Conservation (phyloP, 176 grass and related monocot genomes). For the Avena sativa region DNA sequence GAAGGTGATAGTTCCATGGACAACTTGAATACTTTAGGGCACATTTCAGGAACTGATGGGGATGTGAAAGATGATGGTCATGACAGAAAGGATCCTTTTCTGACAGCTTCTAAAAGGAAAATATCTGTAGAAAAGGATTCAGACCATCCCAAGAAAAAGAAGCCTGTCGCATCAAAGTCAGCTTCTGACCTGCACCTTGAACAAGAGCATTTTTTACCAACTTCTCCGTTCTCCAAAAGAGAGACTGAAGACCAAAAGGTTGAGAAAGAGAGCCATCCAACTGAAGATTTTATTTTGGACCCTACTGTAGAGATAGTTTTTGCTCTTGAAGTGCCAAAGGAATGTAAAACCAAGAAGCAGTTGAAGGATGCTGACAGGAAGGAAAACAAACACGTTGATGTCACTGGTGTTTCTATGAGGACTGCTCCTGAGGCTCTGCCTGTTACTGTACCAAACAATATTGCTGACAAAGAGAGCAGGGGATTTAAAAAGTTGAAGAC, state of each 20-base stretch:
- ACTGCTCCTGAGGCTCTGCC: constrained; percentile 27
- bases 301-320: constrained; percentile 40
- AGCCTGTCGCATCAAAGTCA: constrained; percentile 41
- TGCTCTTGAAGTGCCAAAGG: constrained; percentile 52
- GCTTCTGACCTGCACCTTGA: constrained; percentile 32
- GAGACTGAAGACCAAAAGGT: constrained; percentile 44
- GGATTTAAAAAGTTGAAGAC: constrained; percentile 53
- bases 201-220: constrained; percentile 40
- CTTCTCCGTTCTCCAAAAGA: constrained; percentile 27
- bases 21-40: constrained; percentile 40
- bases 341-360: constrained; percentile 43
- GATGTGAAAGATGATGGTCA: constrained; percentile 31
- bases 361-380: constrained; percentile 53
- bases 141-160: constrained; percentile 47
- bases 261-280: constrained; percentile 44
- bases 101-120: constrained; percentile 55
- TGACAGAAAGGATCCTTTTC: constrained; percentile 42
- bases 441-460: constrained; percentile 40
- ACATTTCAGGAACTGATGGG: constrained; percentile 38
- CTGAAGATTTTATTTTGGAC: constrained; percentile 45
- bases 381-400: constrained; percentile 42
- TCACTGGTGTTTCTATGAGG: constrained; percentile 38
- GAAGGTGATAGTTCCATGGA: constrained; percentile 46
- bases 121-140: constrained; percentile 39
- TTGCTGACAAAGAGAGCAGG: constrained; percentile 47